Evolutionary conservation across 192 early-diverging fungal genomes (phyloP), one percentile per base, ranked within the genome.

Genomic region (Mortierella claussenii): DNA sequence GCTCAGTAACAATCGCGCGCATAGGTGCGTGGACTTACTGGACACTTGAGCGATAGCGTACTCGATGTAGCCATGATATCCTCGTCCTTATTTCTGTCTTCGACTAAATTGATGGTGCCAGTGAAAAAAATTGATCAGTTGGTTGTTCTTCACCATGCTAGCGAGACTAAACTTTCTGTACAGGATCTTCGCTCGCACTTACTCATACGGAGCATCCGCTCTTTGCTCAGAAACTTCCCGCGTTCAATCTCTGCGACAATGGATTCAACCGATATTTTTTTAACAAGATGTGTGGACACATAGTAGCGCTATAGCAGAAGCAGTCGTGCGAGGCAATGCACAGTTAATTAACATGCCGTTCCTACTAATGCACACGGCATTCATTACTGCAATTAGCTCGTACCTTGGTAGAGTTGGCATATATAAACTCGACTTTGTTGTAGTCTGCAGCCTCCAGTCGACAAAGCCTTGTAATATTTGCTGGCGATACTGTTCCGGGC

Each of bases 11-110:
- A n/a, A n/a, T n/a, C n/a, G n/a, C n/a, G n/a, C n/a, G n/a, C n/a
- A n/a, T n/a, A n/a, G n/a, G n/a, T n/a, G n/a, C n/a, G n/a, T n/a
- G n/a, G 37, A 17, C 91, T 82, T 71, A 93, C 85, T 17, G 92
- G 92, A 52, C 90, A 91, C 59, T 89, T 94, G 26, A 93, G 81
- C 10, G 90, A 89, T 0, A 94, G 65, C 15, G 87, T 82, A 37
- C 88, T 90, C 1, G 86, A 85, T 1, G 83, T 84, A 13, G 86
- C 80, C 30, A 89, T 81, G 47, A 94, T 68, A 47, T 94, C 92
- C 52, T 86, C 83, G 36, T 92, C 91, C 43, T 85, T 87, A 27
- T 81, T 79, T 18, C 63, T 53, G 13, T 64, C 68, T 62, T 66
- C 69, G 28, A 76, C 85, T 68, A 31, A 26, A 21, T 2, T 33